A percentile compares a stretch with the other conserved stretches of the same genome.
Conservation (phyloP, 805 yeast genomes). For the Wickerhamomyces ciferrii region DNA sequence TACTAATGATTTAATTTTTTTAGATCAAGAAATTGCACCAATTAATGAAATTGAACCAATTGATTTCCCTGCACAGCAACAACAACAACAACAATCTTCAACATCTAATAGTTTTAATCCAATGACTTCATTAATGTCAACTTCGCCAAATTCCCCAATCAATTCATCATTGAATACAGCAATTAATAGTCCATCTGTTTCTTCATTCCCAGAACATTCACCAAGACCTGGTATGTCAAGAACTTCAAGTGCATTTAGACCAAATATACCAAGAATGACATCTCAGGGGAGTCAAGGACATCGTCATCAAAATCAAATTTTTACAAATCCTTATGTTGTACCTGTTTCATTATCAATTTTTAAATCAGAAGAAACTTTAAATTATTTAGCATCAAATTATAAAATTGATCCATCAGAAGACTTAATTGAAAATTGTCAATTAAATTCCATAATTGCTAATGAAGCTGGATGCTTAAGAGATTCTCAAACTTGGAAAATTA, state of each 20-base stretch:
- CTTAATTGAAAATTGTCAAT: slow-evolving; percentile 43
- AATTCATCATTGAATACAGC: background rate
- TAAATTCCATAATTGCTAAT: slow-evolving; percentile 53
- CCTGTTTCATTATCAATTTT: slow-evolving; percentile 21
- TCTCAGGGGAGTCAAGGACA: slow-evolving; percentile 12
- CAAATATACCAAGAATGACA: slow-evolving; percentile 10
- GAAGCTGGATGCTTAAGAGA: slow-evolving; percentile 46
- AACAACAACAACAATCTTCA: background rate
- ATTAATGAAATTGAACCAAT: slow-evolving; percentile 15
- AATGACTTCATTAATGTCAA: slow-evolving; percentile 2
- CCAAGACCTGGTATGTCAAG: slow-evolving; percentile 22
- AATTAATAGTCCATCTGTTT: background rate
- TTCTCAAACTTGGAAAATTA: slow-evolving; percentile 58
- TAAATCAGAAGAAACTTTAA: slow-evolving; percentile 29
- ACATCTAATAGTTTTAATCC: background rate
- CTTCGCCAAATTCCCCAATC: background rate
- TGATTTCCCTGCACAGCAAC: background rate
- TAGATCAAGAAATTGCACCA: slow-evolving; percentile 44
- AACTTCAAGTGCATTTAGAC: slow-evolving; percentile 14
- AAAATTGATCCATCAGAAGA: slow-evolving; percentile 41
- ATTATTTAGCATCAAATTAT: slow-evolving; percentile 44
- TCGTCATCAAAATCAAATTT: slow-evolving; percentile 3
- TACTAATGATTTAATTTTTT: slow-evolving; percentile 41
- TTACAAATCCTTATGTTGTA: slow-evolving; percentile 12
- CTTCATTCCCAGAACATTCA: slow-evolving; percentile 1